phyloP scores from a whole-genome alignment of 352 stramenopile species.

The Pythium coloratum region DNA sequence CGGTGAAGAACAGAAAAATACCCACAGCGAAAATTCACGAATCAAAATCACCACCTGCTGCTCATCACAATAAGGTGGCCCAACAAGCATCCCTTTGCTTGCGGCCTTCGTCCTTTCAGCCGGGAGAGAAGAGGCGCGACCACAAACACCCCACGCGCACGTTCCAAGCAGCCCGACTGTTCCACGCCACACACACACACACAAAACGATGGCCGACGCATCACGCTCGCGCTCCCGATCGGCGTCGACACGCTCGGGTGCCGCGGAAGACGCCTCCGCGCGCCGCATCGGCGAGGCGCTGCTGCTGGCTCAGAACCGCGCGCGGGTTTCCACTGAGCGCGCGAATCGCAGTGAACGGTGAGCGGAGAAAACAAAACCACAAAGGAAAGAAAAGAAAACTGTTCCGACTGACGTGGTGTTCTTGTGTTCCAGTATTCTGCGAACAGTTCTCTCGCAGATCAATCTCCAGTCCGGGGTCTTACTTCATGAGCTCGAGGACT shows the following conservation, averaged over 20 bases:
- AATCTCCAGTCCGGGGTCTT: slow-evolving; percentile 26
- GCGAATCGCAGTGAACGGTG: slow-evolving; percentile 68
- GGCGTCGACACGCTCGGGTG: slow-evolving; percentile 48
- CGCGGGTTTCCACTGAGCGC: slow-evolving; percentile 52
- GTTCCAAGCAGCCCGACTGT: not conserved
- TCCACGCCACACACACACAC: not conserved
- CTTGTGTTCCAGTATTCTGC: slow-evolving; percentile 14
- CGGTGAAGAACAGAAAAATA: slow-evolving; percentile 1
- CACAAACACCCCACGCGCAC: not conserved
- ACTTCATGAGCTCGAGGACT: slow-evolving; percentile 26
- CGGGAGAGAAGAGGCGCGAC: not conserved
- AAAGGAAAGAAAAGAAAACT: not conserved
- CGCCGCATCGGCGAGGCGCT: slow-evolving; percentile 69
- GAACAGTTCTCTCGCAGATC: slow-evolving; percentile 26
- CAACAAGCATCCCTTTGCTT: not conserved
- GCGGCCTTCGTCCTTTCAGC: not conserved
- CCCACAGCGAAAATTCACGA: not conserved
- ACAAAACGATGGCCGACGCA: not conserved
- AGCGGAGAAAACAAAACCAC: slow-evolving; percentile 14
- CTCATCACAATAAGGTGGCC: not conserved
- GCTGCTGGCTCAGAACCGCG: slow-evolving; percentile 70
- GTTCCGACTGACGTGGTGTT: not conserved
- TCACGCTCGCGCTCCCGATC: slow-evolving; percentile 32
- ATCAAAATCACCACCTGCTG: slow-evolving; percentile 1
- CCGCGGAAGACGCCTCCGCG: slow-evolving; percentile 37